Evolutionary conservation across 352 stramenopile genomes (phyloP), one percentile per base, ranked within the genome.

Genomic region (Globisporangium mamillatum): DNA sequence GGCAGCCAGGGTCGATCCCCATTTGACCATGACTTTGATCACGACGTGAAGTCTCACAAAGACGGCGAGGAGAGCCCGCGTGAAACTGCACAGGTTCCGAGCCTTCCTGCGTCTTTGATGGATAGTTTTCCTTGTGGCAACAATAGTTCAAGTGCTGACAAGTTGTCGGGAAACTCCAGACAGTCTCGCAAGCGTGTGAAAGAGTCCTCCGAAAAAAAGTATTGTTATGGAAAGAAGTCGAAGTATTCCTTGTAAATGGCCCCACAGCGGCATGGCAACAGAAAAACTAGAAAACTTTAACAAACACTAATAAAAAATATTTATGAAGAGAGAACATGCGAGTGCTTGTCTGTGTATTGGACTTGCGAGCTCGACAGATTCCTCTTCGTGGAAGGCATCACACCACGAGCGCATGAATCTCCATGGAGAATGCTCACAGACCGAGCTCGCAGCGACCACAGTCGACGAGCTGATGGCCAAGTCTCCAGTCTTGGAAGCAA

Each of bases 121-220:
- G 80, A 84, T 69, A 82, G 76, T 66, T 86, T 82, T 66, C 74
- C 77, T 69, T 75, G 81, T 77, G 76, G 74, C 77, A 88, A 85
- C 80, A 75, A 84, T 80, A 84, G 80, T 84, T 88, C 80, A 88
- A 88, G 80, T 88, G 80, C 80, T 88, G 80, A 88, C 80, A 83
- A 86, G 78, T 84, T 84, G 77, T 80, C 81, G 77, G 79, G 68
- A 77, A 80, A 66, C 60, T 38, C 75, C 67, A 75, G 71, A 66
- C 60, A 72, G 64, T 65, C 70, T 60, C 74, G 77, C 75, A 88
- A 88, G 74, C 80, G 80, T 68, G 63, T 64, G 70, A 78, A 77
- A 67, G 76, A 86, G 56, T 65, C 72, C 36, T 68, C 60, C 24
- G 76, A 81, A 75, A 83, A 75, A 66, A 79, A 69, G 71, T 72